phyloP scores from a whole-genome alignment of 1,284 basidiomycete species.

The Austropuccinia psidii region DNA sequence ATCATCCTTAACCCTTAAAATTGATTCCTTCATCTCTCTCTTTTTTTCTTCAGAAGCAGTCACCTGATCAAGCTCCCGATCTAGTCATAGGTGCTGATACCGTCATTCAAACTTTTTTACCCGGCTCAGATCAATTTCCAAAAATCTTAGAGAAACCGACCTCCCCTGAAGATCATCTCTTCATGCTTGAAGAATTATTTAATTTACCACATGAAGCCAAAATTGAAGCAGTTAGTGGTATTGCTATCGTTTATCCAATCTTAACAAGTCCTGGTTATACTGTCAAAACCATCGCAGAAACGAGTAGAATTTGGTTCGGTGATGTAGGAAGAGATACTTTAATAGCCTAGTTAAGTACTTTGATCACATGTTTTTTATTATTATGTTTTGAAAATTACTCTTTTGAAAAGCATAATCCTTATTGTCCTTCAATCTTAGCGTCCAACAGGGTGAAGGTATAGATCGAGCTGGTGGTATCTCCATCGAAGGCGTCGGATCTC shows the following conservation, averaged over 20 bases:
- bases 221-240: neutral
- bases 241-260: conserved; percentile 21
- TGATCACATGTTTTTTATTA: neutral
- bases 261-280: conserved; percentile 12
- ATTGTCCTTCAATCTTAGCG: neutral
- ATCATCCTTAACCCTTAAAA: neutral
- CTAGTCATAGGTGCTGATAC: conserved; percentile 41
- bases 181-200: conserved; percentile 31
- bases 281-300: conserved; percentile 10
- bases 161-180: conserved; percentile 38
- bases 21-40: conserved; percentile 39
- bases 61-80: conserved; percentile 40
- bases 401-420: neutral
- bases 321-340: conserved; percentile 7
- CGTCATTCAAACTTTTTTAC: conserved; percentile 42
- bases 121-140: conserved; percentile 39
- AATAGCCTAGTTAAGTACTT: conserved; percentile 4
- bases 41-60: conserved; percentile 38
- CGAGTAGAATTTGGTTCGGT: conserved; percentile 22
- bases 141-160: conserved; percentile 39
- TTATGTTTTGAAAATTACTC: neutral
- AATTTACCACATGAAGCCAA: neutral
- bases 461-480: conserved; percentile 26
- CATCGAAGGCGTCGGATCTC: conserved; percentile 11
- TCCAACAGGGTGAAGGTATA: conserved; percentile 27